Base-by-base conservation (phyloP, 768 basidiomycete genomes). In the Tricholoma sp. region DNA sequence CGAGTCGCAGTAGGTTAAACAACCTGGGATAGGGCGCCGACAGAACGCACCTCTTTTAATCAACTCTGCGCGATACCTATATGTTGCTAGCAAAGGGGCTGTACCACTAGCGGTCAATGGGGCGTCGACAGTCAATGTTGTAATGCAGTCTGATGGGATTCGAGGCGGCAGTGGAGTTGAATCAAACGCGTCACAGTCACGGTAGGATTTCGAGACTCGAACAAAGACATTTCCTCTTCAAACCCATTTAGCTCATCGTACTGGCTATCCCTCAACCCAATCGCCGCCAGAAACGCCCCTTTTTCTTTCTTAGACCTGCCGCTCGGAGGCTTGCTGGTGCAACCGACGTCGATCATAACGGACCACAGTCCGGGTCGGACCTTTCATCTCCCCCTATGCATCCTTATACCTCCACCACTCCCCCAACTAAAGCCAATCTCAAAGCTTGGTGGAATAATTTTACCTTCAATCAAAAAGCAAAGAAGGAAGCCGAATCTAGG, bases 371-470 rank as follows among this genome's bases (percentile, higher is more conserved):
- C 48, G 34, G 42, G 32, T 18, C 48, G n/a, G 42, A 58, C 50
- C 32, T 47, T 52, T 50, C 41, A 33, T 41, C 33, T 41, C 47
- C 31, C 33, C 52, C 52, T 18, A 52, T 54, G 54, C 52, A 42
- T 28, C 18, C 55, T 29, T 59, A 63, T 58, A 58, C 52, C 34
- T 51, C 59, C 37, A 59, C 24, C 29, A 34, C 60, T 17, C 61
- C 76, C 24, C 77, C 82, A 6, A 74, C 78, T 9, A 85, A 78
- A 59, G 81, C 83, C 1, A 81, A 73, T 57, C 80, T 90, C 50
- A 88, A 85, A 73, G 81, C 89, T 9, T 94, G 91, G 91, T 91
- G 91, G 87, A 80, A 82, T 47, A 82, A 85, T 61, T 89, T 93
- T 62, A 84, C 81, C 3, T 80, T 83, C 58, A 76, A 79, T 1